Percentiles rank a stretch among this genome's conserved stretches.
Conservation (phyloP, 371 early-diverging fungal genomes). For the Mortierella sp. region DNA sequence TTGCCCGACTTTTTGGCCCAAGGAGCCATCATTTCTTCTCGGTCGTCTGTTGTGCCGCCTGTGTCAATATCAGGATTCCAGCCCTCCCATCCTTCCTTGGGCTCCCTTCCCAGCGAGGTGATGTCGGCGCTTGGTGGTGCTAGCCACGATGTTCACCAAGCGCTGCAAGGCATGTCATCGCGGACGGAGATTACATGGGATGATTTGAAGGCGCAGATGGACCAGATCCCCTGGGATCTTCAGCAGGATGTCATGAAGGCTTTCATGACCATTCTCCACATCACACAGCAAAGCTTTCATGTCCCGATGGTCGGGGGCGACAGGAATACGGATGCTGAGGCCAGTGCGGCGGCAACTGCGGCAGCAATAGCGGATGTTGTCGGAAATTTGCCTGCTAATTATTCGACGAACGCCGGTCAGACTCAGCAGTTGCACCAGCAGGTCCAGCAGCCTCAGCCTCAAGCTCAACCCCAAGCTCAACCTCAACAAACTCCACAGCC, state of each 20-base stretch:
- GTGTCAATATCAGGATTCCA: slow-evolving; percentile 23
- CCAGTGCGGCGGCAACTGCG: slow-evolving; percentile 38
- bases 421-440: not conserved
- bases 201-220: slow-evolving; percentile 31
- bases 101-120: slow-evolving; percentile 23
- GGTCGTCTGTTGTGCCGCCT: slow-evolving; percentile 17
- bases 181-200: slow-evolving; percentile 37
- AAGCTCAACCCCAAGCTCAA: not conserved
- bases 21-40: slow-evolving; percentile 15
- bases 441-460: slow-evolving; percentile 13
- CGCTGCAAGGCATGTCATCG: slow-evolving; percentile 10
- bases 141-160: slow-evolving; percentile 7
- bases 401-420: slow-evolving; percentile 4
- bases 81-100: slow-evolving; percentile 18
- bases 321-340: slow-evolving; percentile 32
- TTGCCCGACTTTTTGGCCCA: slow-evolving; percentile 22
- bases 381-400: slow-evolving; percentile 28
- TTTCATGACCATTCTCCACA: slow-evolving; percentile 28
- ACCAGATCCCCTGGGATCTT: slow-evolving; percentile 43
- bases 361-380: slow-evolving; percentile 40
- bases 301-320: slow-evolving; percentile 24
- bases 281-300: slow-evolving; percentile 32
- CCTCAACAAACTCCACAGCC: slow-evolving; percentile 5
- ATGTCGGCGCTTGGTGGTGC: slow-evolving; percentile 21
- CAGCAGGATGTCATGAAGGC: slow-evolving; percentile 41